Conservation (phyloP, 1,284 basidiomycete genomes). For the Coniferiporia weirii region DNA sequence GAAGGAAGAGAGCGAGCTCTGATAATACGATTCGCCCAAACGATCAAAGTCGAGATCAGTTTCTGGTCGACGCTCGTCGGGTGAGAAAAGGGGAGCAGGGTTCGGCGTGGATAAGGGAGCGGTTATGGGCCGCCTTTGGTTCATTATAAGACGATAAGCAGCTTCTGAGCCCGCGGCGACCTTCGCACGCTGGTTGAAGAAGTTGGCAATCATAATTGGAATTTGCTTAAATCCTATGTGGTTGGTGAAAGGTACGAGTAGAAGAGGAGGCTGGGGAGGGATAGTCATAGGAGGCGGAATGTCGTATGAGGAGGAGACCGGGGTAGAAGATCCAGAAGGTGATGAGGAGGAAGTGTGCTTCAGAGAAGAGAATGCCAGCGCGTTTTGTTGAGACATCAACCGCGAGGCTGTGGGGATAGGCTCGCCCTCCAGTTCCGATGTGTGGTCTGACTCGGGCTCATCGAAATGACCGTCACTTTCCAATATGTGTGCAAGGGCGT, state of each 20-base stretch:
- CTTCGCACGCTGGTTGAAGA: constrained; percentile 86
- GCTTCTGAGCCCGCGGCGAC: constrained; percentile 79
- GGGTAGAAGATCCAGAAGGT: constrained; percentile 24
- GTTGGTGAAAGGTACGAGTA: constrained; percentile 85
- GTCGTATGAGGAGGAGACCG: constrained; percentile 22
- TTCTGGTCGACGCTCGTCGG: constrained; percentile 24
- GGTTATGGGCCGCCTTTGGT: constrained; percentile 59
- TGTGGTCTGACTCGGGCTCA: constrained; percentile 37
- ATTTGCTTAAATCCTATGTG: constrained; percentile 85
- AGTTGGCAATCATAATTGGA: constrained; percentile 86
- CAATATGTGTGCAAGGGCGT: constrained; percentile 64
- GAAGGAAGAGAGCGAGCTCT: constrained; percentile 52
- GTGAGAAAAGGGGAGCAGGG: constrained; percentile 23
- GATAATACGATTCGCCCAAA: constrained; percentile 65
- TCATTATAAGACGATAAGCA: constrained; percentile 71
- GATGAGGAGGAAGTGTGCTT: constrained; percentile 23
- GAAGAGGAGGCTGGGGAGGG: constrained; percentile 76
- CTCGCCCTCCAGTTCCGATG: constrained; percentile 29
- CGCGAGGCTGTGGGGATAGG: constrained; percentile 38
- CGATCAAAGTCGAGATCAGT: constrained; percentile 75
- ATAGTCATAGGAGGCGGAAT: constrained; percentile 53
- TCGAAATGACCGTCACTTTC: constrained; percentile 77
- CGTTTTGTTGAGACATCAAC: constrained; percentile 34
- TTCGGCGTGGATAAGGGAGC: constrained; percentile 29
- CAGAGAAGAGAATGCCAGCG: constrained; percentile 40